These are phyloP conservation scores for Pleurotus giganteus DNA, from an alignment of 768 basidiomycete genomes.

Conservation along the genomic window DNA sequence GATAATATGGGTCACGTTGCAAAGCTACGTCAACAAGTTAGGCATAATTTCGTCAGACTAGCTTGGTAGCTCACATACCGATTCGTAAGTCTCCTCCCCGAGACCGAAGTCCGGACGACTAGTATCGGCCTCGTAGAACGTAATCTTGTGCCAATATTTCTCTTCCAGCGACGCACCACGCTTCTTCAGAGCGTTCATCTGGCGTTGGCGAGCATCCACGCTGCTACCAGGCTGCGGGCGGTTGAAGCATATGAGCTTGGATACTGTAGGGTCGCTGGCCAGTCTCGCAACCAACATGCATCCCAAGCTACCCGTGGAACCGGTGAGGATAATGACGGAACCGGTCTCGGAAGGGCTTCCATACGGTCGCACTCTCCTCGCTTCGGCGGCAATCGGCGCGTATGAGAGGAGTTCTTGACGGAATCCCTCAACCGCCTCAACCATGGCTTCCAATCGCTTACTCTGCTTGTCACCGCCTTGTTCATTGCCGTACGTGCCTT, in stretches of 20 bases:
- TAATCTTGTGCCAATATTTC: slow-evolving; percentile 27
- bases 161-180: slow-evolving; percentile 24
- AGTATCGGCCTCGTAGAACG: slow-evolving; percentile 25
- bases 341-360: slow-evolving; percentile 9
- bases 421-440: slow-evolving; percentile 27
- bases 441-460: slow-evolving; percentile 23
- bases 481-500: slow-evolving; percentile 11
- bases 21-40: slow-evolving; percentile 16
- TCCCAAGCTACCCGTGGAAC: slow-evolving; percentile 37
- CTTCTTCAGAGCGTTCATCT: slow-evolving; percentile 27
- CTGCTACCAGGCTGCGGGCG: slow-evolving; percentile 16
- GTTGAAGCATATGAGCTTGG: slow-evolving; percentile 30
- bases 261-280: slow-evolving; percentile 22
- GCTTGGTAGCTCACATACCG: slow-evolving; percentile 19
- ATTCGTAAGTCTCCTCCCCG: slow-evolving; percentile 19
- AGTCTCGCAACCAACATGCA: slow-evolving; percentile 29
- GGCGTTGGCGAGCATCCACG: slow-evolving; percentile 20
- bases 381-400: slow-evolving; percentile 5
- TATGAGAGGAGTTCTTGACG: slow-evolving; percentile 13
- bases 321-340: slow-evolving; percentile 31
- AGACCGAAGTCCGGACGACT: slow-evolving; percentile 25
- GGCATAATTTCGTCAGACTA: slow-evolving; percentile 3
- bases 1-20: slow-evolving; percentile 27
- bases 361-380: background rate
- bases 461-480: slow-evolving; percentile 11